Evolutionary conservation across 1,284 basidiomycete genomes (phyloP).

Genomic region (Testicularia cyperi): DNA sequence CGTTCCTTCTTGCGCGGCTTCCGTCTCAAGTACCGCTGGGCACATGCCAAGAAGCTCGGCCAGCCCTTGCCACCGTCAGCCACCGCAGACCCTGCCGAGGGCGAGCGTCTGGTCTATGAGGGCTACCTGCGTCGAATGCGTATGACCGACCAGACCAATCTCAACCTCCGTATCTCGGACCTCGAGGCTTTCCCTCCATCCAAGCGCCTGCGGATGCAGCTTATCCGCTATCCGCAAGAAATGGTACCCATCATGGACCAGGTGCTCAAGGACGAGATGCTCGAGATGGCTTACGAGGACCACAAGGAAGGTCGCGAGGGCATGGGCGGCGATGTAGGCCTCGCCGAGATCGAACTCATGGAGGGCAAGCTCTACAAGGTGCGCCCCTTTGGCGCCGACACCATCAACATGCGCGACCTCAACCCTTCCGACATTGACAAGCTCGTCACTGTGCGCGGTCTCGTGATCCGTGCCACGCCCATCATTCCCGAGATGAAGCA

Average conservation of each 20-base stretch:
- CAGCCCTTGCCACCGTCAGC: conserved; percentile 58
- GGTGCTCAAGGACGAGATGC: conserved; percentile 75
- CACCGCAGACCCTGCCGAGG: conserved; percentile 38
- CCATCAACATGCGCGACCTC: conserved; percentile 62
- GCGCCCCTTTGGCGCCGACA: conserved; percentile 78
- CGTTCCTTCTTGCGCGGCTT: conserved; percentile 85
- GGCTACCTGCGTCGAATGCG: conserved; percentile 82
- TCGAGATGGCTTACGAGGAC: conserved; percentile 67
- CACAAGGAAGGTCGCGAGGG: conserved; percentile 69
- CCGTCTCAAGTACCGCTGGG: conserved; percentile 86
- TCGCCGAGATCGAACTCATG: conserved; percentile 52
- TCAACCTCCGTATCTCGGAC: conserved; percentile 88
- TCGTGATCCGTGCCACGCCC: conserved; percentile 94
- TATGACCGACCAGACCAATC: conserved; percentile 77
- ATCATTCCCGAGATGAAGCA: conserved; percentile 98
- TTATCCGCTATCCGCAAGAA: conserved; percentile 93
- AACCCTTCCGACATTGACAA: conserved; percentile 63
- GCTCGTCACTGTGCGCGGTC: conserved; percentile 89
- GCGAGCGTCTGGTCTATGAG: conserved; percentile 69
- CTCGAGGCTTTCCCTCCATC: conserved; percentile 83
- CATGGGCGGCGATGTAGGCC: conserved; percentile 71
- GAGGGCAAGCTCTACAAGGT: conserved; percentile 77
- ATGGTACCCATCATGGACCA: conserved; percentile 96
- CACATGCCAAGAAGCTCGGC: conserved; percentile 72
- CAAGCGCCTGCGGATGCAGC: conserved; percentile 68